Conservation (phyloP, 1,284 basidiomycete species). For the Heterobasidion parviporum region DNA sequence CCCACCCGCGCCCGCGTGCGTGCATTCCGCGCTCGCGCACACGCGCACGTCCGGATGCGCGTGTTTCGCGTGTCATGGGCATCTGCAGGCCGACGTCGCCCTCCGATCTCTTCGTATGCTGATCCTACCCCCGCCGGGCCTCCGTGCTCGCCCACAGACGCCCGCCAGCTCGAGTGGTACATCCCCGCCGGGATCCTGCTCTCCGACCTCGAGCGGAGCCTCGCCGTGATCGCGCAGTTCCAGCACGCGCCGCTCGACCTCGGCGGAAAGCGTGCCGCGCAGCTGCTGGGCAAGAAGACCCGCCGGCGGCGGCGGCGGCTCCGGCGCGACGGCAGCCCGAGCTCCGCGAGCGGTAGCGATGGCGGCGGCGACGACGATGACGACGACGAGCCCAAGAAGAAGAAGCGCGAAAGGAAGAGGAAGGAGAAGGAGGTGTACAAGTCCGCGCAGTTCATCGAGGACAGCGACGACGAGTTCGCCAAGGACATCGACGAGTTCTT, state of each 20-base stretch:
- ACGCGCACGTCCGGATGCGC: too few relatives aligned
- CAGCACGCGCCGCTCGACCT: conserved; percentile 69
- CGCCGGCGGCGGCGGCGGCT: conserved; percentile 35
- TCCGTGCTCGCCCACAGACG: conserved; percentile 25
- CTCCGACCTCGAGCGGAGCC: conserved; percentile 50
- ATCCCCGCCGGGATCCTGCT: conserved; percentile 63
- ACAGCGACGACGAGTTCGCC: conserved; percentile 77
- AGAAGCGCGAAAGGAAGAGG: conserved; percentile 41
- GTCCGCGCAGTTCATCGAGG: conserved; percentile 84
- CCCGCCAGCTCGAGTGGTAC: conserved; percentile 72
- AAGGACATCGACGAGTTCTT: conserved; percentile 72
- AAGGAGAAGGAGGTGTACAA: conserved; percentile 76
- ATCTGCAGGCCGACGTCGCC: neutral
- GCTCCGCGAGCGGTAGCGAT: conserved; percentile 14
- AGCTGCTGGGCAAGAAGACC: conserved; percentile 59
- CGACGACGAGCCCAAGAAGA: conserved; percentile 35
- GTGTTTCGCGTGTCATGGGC: too few relatives aligned
- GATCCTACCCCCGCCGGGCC: neutral
- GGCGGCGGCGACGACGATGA: conserved; percentile 30
- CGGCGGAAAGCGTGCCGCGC: conserved; percentile 60
- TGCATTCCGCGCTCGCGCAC: too few relatives aligned
- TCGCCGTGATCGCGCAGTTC: conserved; percentile 71
- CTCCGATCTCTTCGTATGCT: neutral
- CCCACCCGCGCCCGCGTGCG: neutral
- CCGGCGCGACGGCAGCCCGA: conserved; percentile 33